Percentiles rank a stretch among this genome's conserved stretches.
These are phyloP conservation scores for Purpureocillium lavendulum DNA, from an alignment of 2,329 filamentous ascomycete genomes.

Conservation along the genomic window DNA sequence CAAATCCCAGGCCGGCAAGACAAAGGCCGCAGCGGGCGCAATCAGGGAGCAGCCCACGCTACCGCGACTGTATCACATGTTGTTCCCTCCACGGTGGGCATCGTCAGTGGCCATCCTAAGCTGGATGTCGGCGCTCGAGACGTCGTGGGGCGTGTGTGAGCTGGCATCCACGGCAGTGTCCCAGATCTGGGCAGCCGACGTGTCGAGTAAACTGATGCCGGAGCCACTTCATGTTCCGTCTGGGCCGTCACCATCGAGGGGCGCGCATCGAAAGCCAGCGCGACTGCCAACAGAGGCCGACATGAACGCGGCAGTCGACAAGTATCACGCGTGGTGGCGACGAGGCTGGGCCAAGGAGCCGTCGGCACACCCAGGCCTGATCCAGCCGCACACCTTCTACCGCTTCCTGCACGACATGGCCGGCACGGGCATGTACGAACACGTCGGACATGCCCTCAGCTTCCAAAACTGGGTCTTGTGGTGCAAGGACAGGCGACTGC, in stretches of 20 bases:
- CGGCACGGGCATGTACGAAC: too few relatives aligned
- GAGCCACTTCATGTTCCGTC: not conserved
- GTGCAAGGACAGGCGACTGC: constrained; percentile 14
- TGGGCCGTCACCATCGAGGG: too few relatives aligned
- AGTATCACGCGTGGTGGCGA: constrained; percentile 16
- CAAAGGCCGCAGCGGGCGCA: constrained; percentile 5
- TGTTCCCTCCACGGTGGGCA: constrained; percentile 29
- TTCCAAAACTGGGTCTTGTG: constrained; percentile 11
- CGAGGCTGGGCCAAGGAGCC: constrained; percentile 10
- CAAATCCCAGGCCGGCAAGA: not conserved
- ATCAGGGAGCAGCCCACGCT: constrained; percentile 11
- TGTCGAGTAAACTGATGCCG: not conserved
- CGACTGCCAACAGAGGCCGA: constrained; percentile 9
- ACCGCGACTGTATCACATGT: constrained; percentile 27
- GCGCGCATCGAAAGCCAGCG: constrained; percentile 11
- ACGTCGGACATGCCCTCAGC: constrained; percentile 12
- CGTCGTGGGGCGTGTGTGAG: constrained; percentile 24
- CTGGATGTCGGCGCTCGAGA: constrained; percentile 20
- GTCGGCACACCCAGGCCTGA: constrained; percentile 10
- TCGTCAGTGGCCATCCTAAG: constrained; percentile 31
- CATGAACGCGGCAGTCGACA: constrained; percentile 15
- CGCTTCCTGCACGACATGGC: constrained; percentile 14
- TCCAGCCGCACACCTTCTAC: constrained; percentile 11
- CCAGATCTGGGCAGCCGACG: constrained; percentile 23
- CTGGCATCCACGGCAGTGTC: constrained; percentile 28